Base-by-base conservation (phyloP, 2,329 filamentous ascomycete genomes). In the Amauroascus niger region DNA sequence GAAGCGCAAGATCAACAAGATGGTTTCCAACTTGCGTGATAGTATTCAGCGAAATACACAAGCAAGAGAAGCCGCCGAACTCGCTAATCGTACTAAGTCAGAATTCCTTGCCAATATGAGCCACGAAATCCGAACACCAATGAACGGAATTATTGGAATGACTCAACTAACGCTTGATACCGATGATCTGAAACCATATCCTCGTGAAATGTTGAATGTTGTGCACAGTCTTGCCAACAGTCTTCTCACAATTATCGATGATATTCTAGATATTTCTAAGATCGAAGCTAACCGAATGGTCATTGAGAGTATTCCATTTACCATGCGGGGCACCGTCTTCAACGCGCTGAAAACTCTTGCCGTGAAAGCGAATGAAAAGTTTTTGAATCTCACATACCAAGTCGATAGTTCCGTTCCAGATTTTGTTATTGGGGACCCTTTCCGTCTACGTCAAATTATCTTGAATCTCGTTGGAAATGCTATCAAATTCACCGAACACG, bases 101-200 rank as follows among this genome's bases (percentile, higher is more conserved):
- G 93, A 97, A 66, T 98, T 98, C 75, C 75, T 98, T 56, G 93
- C 93, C 56, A 98, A 98, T 69, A 97, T 97, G 91, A 95, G 88
- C 44, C 91, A 97, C 79, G 91, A 97, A 71, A 97, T 97, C 63
- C 82, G 91, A 67, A 98, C 93, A 33, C 93, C 89, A 0, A 95
- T 95, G 83, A 95, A 96, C 74, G 90, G 90, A 63, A 96, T 96
- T 66, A 95, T 96, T 62, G 90, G 90, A 65, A 96, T 97, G 91
- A 96, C 90, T 2, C 90, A 96, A 69, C 77, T 98, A 53, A 96
- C 93, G 1, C 78, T 98, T 52, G 93, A 98, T 67, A 96, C 91
- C 37, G 86, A 97, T 66, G 86, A 97, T 67, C 77, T 98, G 55
- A 95, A 90, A 44, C 87, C 90, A 65, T 94, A 95, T 64, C 93